phyloP scores from a whole-genome alignment of 768 basidiomycete genomes.

The Rubroboletus pulcherrimus region DNA sequence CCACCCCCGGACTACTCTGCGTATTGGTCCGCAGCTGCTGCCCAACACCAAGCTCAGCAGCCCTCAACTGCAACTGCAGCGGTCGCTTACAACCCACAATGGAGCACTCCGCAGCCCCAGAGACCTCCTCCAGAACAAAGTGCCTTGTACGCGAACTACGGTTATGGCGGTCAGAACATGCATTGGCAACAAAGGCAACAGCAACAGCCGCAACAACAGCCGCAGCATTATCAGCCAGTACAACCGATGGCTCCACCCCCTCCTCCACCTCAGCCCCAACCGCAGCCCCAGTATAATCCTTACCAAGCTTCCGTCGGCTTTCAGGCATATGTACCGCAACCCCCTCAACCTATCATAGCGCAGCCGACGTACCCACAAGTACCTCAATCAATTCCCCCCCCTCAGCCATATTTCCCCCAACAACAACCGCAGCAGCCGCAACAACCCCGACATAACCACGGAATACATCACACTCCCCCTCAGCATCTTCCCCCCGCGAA shows the following conservation, averaged over 20 bases:
- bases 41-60: constrained; percentile 40
- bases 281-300: constrained; percentile 66
- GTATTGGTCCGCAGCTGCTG: constrained; percentile 67
- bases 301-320: constrained; percentile 69
- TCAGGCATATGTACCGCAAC: constrained; percentile 64
- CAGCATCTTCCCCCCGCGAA: constrained; percentile 91
- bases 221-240: constrained; percentile 47
- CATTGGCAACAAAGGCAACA: constrained; percentile 68
- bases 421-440: constrained; percentile 38
- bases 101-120: constrained; percentile 60
- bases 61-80: constrained; percentile 35
- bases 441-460: constrained; percentile 48
- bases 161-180: constrained; percentile 69
- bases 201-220: constrained; percentile 47
- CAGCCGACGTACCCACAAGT: constrained; percentile 48
- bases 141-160: constrained; percentile 87
- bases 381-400: constrained; percentile 35
- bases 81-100: constrained; percentile 60
- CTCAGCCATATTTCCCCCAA: constrained; percentile 40
- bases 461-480: constrained; percentile 58
- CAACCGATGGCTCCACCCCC: constrained; percentile 49
- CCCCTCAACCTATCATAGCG: constrained; percentile 47
- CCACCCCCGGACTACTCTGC: constrained; percentile 73
- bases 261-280: constrained; percentile 53
- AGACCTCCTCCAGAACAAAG: constrained; percentile 75